Conservation (phyloP, 108 stramenopile species). For the Phaeodactylum tricornutum region DNA sequence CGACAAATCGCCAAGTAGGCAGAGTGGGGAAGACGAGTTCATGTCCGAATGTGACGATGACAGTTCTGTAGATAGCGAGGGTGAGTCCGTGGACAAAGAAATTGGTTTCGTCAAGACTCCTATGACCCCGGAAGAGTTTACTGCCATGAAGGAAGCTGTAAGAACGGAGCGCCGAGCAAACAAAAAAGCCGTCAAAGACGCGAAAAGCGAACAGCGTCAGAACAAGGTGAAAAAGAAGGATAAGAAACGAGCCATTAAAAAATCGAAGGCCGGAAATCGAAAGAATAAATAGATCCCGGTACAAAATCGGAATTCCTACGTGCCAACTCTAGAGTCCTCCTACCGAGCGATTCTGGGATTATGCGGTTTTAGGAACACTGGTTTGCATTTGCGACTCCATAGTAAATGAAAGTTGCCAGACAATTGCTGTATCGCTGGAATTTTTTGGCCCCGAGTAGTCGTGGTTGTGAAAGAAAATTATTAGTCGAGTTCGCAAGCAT, state of each 20-base stretch:
- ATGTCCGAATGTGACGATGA: conserved; percentile 21
- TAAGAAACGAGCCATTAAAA: conserved; percentile 80
- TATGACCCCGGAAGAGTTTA: conserved; percentile 62
- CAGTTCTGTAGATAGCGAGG: conserved; percentile 11
- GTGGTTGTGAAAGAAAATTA: too few species aligned
- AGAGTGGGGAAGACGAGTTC: conserved; percentile 19
- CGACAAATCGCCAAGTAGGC: conserved; percentile 6
- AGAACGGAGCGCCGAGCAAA: conserved; percentile 58
- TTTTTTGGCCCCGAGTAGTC: too few species aligned
- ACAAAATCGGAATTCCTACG: too few species aligned
- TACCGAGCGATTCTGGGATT: too few species aligned
- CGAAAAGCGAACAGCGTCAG: conserved; percentile 57
- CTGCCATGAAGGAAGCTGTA: conserved; percentile 45
- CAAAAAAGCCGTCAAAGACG: conserved; percentile 75
- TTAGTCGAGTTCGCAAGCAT: too few species aligned
- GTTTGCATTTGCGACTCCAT: too few species aligned
- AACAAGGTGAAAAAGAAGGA: conserved; percentile 89
- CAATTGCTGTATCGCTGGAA: too few species aligned
- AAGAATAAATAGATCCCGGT: too few species aligned
- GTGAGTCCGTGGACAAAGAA: conserved; percentile 26
- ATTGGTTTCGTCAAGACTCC: conserved; percentile 38
- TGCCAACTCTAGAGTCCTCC: too few species aligned
- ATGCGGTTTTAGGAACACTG: too few species aligned
- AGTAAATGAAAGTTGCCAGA: too few species aligned
- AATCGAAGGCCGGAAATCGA: conserved; percentile 67